Percentiles rank a stretch among this genome's conserved stretches.
Evolutionary conservation across 139 green algal genomes (phyloP).

Genomic region (Chloropicon primus): DNA sequence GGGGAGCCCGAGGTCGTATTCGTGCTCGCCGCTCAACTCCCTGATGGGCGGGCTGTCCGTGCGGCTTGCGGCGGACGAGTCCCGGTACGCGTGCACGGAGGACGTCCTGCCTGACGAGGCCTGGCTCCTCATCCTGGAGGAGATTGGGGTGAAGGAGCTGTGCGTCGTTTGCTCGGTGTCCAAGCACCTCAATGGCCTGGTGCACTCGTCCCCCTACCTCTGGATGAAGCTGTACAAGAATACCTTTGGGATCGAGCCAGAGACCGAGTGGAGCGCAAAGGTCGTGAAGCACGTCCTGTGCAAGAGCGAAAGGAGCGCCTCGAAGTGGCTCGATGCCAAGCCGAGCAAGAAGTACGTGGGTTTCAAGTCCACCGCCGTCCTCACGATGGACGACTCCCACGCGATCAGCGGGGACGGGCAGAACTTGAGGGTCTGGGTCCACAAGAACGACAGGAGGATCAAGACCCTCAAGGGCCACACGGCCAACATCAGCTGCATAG

Average conservation of each 20-base stretch:
- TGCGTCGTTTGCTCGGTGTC: background rate
- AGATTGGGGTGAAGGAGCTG: background rate
- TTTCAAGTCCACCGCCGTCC: background rate
- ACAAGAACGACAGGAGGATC: background rate
- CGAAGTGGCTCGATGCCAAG: background rate
- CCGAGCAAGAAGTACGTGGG: background rate
- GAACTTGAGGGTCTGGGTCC: background rate
- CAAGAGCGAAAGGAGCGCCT: background rate
- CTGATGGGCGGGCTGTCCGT: background rate
- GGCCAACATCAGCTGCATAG: background rate
- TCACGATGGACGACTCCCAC: background rate
- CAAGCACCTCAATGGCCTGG: background rate
- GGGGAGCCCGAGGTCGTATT: background rate
- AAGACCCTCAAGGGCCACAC: background rate
- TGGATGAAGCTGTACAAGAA: background rate
- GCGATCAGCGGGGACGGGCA: background rate
- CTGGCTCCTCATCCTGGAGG: background rate
- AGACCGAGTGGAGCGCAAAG: background rate
- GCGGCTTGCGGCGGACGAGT: too few species aligned
- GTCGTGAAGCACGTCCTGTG: background rate
- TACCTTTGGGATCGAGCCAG: background rate
- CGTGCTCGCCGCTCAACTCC: background rate
- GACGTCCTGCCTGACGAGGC: background rate
- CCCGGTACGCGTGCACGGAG: too few species aligned
- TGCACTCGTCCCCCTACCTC: background rate